Base-by-base conservation (phyloP, 768 basidiomycete species). In the Pleurotus tuber-regium region DNA sequence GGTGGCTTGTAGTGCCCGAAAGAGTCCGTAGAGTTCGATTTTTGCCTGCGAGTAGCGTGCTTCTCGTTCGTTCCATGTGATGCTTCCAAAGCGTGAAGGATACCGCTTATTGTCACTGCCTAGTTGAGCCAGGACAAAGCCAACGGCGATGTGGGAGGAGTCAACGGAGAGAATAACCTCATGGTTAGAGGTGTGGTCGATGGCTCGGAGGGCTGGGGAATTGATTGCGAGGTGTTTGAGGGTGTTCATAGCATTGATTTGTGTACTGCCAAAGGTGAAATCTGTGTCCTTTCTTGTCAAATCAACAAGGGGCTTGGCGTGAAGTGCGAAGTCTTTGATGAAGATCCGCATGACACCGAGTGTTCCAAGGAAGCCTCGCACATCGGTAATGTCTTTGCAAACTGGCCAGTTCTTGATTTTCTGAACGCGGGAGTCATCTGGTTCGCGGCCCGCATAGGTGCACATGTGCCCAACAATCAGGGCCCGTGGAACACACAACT, bases 21-120 rank as follows among this genome's bases (percentile, higher is more conserved):
- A 69, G 1, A 70, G 53, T 1, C 67, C 59, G 48, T 66, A 70
- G 0, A 73, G 54, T 52, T 73, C 70, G 4, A 69, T n/a, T 47
- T 74, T 72, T 0, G 69, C 57, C 42, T 70, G 65, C 48, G 54
- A 71, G 51, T 46, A 72, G 29, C 14, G 59, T 1, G 59, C 53
- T 52, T 73, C 66, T 0, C 52, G 50, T 0, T 66, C 54, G 36
- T 70, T 74, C 14, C 66, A 60, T 0, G 61, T 56, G 1, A 72
- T 63, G 0, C 68, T 72, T 1, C 70, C 58, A 40, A 69, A 75
- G 0, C 56, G 47, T 0, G 58, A 50, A 1, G 57, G 65, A 16
- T 54, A 63, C 0, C 54, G 46, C 6, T 55, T 49, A 1, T 56
- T 43, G 1, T 59, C 50, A 0, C 38, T n/a, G 19, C 64, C 57